Percentiles rank a stretch among this genome's conserved stretches.
Conservation (phyloP, 2,329 filamentous ascomycete genomes). For the Podosphaera xanthii region DNA sequence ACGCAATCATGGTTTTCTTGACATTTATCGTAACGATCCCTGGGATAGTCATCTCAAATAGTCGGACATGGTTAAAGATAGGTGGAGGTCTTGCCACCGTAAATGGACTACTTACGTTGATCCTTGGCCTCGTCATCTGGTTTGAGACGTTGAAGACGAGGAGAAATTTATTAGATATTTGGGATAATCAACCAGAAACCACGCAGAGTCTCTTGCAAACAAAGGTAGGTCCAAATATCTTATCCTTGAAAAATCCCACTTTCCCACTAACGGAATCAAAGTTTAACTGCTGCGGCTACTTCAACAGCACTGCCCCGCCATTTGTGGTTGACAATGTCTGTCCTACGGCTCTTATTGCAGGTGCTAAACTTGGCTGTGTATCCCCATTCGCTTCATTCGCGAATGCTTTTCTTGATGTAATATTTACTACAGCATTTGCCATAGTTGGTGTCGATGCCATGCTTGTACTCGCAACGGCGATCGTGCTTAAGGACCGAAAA, state of each 20-base stretch:
- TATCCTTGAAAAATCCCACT: no score
- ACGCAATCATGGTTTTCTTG: conserved; percentile 47
- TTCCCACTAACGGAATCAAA: conserved; percentile 16
- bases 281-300: conserved; percentile 65
- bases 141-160: conserved; percentile 48
- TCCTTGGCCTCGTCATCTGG: conserved; percentile 47
- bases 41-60: conserved; percentile 42
- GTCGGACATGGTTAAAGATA: conserved; percentile 45
- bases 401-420: conserved; percentile 47
- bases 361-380: conserved; percentile 46
- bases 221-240: conserved; percentile 22
- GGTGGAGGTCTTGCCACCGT: conserved; percentile 41
- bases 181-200: conserved; percentile 29
- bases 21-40: conserved; percentile 49
- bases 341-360: conserved; percentile 45
- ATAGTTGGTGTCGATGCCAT: conserved; percentile 51
- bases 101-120: conserved; percentile 38
- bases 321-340: conserved; percentile 50
- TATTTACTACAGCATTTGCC: conserved; percentile 63
- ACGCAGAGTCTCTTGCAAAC: conserved; percentile 50
- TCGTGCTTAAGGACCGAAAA: conserved; percentile 59
- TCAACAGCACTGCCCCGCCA: conserved; percentile 46
- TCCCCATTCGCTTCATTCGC: conserved; percentile 42
- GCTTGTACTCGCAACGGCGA: conserved; percentile 47
- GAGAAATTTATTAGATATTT: conserved; percentile 36